Base-by-base conservation (phyloP, 2,329 filamentous ascomycete genomes). In the Pseudocercospora macadamiae region DNA sequence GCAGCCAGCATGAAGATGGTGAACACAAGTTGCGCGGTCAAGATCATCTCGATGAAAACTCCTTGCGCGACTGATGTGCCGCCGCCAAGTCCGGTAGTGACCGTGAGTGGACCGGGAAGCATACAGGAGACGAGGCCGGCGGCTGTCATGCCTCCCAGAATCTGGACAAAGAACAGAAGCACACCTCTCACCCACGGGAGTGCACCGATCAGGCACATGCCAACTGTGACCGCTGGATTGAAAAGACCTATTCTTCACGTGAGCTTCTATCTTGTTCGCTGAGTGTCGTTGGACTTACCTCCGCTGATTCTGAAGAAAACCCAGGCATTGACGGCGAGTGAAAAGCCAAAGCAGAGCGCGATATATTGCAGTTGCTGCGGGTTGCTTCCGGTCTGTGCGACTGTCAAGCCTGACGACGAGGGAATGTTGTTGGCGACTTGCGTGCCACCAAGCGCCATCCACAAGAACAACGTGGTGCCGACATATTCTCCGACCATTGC, bases 401-500 rank as follows among this genome's bases (percentile, higher is more conserved):
- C 58, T 23, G 65, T 56, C 18, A 66, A 67, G 19, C 68, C 65
- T 30, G 69, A 60, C 3, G 66, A 68, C 6, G 63, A 65, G 45
- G 69, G 59, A 51, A 72, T 65, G 64, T 68, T 75, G 63, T 77
- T 78, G 65, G 77, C 77, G n/a, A 78, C 76, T 55, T 79, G 77
- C 1, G 77, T 76, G 4, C 76, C 77, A 1, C 71, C 69, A 37
- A 80, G 74, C 14, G 77, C 77, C 53, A 80, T 77, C 70, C 74
- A 79, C 28, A 80, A 70, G 54, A 80, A 79, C 59, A 79, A 73
- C 6, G 75, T 74, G 0, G 77, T 79, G 23, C 77, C 77, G 6
- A 78, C 75, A 47, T 75, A 78, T 54, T 79, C 77, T 54, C 74
- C 74, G 36, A 59, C 59, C 55, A 69, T 64, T 23, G 71, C 70